Evolutionary conservation across 257 asterid species (phyloP).

Genomic region (Penstemon eatonii): DNA sequence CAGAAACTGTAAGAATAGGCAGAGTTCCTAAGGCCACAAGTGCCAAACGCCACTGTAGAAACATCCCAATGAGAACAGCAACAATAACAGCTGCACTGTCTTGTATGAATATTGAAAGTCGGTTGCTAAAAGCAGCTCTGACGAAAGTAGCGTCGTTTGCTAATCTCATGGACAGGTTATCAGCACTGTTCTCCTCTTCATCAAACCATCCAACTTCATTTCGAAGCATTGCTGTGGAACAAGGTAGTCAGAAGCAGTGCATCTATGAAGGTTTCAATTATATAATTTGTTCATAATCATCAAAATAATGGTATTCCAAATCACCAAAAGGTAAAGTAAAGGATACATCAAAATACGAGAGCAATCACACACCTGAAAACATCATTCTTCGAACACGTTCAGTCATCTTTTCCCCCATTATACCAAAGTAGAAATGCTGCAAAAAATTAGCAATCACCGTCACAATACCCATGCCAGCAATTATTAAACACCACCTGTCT

Average conservation of each 20-base stretch:
- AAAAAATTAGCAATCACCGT: slow-evolving; percentile 92
- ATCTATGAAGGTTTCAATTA: slow-evolving; percentile 8
- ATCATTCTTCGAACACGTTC: slow-evolving; percentile 99
- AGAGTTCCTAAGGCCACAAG: slow-evolving; percentile 95
- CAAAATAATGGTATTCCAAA: slow-evolving; percentile 10
- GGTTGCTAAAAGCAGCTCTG: slow-evolving; percentile 99
- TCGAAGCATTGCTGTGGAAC: slow-evolving; percentile 89
- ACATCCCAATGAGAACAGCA: slow-evolving; percentile 91
- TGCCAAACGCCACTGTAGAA: slow-evolving; percentile 95
- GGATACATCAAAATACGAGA: slow-evolving; percentile 6
- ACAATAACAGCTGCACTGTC: slow-evolving; percentile 93
- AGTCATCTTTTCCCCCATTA: slow-evolving; percentile 99
- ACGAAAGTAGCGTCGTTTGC: slow-evolving; percentile 99
- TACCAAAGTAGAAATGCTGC: slow-evolving; percentile 98
- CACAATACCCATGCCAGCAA: slow-evolving; percentile 94
- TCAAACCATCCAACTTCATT: slow-evolving; percentile 99
- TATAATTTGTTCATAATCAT: slow-evolving; percentile 8
- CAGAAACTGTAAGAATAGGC: slow-evolving; percentile 88
- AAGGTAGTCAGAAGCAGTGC: slow-evolving; percentile 14
- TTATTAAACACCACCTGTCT: slow-evolving; percentile 87
- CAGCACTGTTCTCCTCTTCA: slow-evolving; percentile 97
- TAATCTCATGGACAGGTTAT: slow-evolving; percentile 94
- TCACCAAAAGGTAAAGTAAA: slow-evolving; percentile 10
- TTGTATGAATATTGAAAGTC: slow-evolving; percentile 94
- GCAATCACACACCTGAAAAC: slow-evolving; percentile 78